A percentile compares a stretch with the other conserved stretches of the same genome.
These are phyloP conservation scores for Botrytis squamosa DNA, from an alignment of 2,329 filamentous ascomycete genomes.

Conservation along the genomic window DNA sequence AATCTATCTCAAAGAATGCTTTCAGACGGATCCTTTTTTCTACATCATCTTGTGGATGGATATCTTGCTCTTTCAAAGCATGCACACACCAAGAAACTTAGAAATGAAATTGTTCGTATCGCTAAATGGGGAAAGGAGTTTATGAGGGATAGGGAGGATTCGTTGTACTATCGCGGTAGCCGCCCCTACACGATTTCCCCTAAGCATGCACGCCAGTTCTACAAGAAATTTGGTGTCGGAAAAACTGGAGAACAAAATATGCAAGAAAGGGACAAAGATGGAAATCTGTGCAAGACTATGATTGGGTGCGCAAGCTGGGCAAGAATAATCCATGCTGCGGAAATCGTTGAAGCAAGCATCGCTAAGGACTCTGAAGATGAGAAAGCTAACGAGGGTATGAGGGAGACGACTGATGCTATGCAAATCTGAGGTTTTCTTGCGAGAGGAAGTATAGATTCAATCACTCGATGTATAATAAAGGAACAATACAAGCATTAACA, in stretches of 20 bases:
- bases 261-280: conserved; percentile 28
- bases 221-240: conserved; percentile 21
- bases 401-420: neutral
- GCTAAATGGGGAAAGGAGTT: conserved; percentile 29
- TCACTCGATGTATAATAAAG: neutral
- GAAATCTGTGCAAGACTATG: conserved; percentile 30
- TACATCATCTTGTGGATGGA: conserved; percentile 30
- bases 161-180: conserved; percentile 28
- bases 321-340: conserved; percentile 24
- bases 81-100: conserved; percentile 14
- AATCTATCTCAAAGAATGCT: conserved; percentile 24
- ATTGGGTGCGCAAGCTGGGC: conserved; percentile 30
- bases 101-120: conserved; percentile 23
- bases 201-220: conserved; percentile 23
- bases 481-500: neutral
- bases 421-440: neutral
- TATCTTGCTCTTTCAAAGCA: conserved; percentile 25
- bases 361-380: neutral
- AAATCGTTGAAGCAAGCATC: conserved; percentile 4
- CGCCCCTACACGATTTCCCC: conserved; percentile 28
- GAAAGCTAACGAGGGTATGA: neutral
- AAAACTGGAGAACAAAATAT: conserved; percentile 24
- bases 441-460: neutral
- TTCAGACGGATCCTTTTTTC: conserved; percentile 30
- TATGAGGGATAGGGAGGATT: conserved; percentile 26